Evolutionary conservation across 2,329 filamentous ascomycete species (phyloP), one percentile per base, ranked within the genome.

Genomic region (Calonectria pauciramosa): DNA sequence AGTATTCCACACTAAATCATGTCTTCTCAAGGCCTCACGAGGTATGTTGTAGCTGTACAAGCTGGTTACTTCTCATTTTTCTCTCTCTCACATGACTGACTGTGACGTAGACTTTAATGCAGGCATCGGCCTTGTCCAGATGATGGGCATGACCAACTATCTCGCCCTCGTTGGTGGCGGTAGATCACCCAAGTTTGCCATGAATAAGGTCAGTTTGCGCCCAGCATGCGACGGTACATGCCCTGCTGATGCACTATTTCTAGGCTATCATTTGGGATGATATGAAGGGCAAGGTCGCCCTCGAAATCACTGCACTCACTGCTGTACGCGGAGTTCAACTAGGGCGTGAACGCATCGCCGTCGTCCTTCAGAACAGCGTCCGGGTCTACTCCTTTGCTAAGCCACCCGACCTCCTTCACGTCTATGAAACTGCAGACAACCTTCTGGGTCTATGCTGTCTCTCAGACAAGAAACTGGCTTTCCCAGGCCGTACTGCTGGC

Each of bases 241-340:
- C 41, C n/a, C 30, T 7, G 34, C 74, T 81, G 20, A 70, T 44
- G 36, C 0, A n/a, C 6, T 71, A 18, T 49, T 5, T 78, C 30
- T 72, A 93, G 91, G 90, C 96, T 64, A 93, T 97, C 77, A 94
- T 99, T 80, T 99, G 96, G 96, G 96, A 99, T 84, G 95, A 98
- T 81, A 90, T 92, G 75, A 94, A 94, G 78, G 92, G 94, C 75
- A 94, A 93, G 77, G 85, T 88, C 11, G 92, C 93, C 10, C 89
- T 95, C 18, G 94, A 96, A 76, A 94, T 99, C 80, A 94, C 96
- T 71, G 93, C 96, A 75, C 91, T 95, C 72, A 96, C 95, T 26
- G 92, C 94, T 1, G 92, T 99, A 30, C 91, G 96, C 20, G 94
- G 95, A 49, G 92, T 98, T 34, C 93, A 94, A 78, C 87, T 99